phyloP scores from a whole-genome alignment of 768 basidiomycete species.

The Paxillus involutus region DNA sequence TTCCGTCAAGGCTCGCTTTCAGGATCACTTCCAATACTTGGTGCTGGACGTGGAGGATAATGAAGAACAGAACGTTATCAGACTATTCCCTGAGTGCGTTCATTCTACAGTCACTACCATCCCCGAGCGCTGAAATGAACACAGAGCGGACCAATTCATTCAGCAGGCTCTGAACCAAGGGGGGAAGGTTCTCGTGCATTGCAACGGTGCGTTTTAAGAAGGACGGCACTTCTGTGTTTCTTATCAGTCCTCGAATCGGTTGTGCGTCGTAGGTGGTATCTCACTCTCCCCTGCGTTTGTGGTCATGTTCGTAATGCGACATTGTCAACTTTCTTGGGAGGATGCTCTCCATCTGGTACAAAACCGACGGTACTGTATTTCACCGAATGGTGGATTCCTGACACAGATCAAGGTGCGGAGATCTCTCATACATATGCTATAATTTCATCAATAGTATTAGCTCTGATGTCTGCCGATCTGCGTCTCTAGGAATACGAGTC shows the following conservation, averaged over 20 bases:
- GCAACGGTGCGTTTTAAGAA: constrained; percentile 61
- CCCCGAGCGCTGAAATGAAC: neutral
- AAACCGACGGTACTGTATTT: constrained; percentile 90
- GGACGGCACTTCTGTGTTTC: neutral
- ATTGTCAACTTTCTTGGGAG: constrained; percentile 80
- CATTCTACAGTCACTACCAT: neutral
- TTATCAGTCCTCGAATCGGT: neutral
- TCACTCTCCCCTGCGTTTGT: constrained; percentile 86
- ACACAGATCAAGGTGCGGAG: constrained; percentile 81
- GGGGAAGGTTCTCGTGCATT: constrained; percentile 84
- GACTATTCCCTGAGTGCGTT: constrained; percentile 80
- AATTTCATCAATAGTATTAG: neutral
- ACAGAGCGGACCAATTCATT: constrained; percentile 77
- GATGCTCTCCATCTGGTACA: constrained; percentile 87
- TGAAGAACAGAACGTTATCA: constrained; percentile 93
- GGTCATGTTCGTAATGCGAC: constrained; percentile 92
- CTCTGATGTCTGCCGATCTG: neutral
- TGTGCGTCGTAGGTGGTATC: constrained; percentile 64
- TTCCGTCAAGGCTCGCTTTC: constrained; percentile 84
- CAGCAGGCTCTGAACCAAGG: constrained; percentile 54
- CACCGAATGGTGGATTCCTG: constrained; percentile 88
- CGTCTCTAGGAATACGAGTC: constrained; percentile 81
- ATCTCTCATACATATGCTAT: neutral
- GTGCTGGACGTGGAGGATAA: constrained; percentile 87
- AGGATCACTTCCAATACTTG: constrained; percentile 74